Conservation (phyloP, 2,329 filamentous ascomycete genomes). For the Aspergillus amoenus region DNA sequence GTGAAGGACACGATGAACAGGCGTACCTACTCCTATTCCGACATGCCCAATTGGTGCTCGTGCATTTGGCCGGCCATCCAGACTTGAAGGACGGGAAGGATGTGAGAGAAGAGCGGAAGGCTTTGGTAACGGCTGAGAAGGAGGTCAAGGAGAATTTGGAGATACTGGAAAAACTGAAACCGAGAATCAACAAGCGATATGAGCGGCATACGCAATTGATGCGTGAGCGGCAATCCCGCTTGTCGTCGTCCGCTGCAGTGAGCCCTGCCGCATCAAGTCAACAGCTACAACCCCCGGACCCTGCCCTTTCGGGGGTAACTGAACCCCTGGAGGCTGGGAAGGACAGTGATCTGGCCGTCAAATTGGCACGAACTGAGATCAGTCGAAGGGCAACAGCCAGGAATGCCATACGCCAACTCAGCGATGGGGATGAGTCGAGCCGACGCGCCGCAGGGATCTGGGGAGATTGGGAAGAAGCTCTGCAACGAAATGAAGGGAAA, state of each 20-base stretch:
- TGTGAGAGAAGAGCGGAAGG: conserved; percentile 53
- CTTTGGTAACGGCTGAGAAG: conserved; percentile 57
- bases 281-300: conserved; percentile 46
- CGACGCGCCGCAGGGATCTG: conserved; percentile 55
- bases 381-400: conserved; percentile 63
- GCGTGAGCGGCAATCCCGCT: conserved; percentile 46
- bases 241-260: conserved; percentile 28
- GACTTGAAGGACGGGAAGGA: conserved; percentile 66
- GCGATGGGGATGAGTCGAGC: conserved; percentile 57
- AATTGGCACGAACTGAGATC: conserved; percentile 72
- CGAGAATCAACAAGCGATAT: conserved; percentile 70
- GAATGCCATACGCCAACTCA: conserved; percentile 56
- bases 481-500: conserved; percentile 31
- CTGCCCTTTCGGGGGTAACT: conserved; percentile 58
- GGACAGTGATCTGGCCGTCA: conserved; percentile 73
- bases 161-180: conserved; percentile 76
- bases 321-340: conserved; percentile 68
- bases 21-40: conserved; percentile 90
- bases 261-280: conserved; percentile 13
- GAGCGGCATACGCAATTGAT: conserved; percentile 63
- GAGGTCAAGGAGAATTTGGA: conserved; percentile 65
- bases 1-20: conserved; percentile 81
- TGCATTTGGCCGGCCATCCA: conserved; percentile 73
- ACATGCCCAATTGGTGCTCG: conserved; percentile 79
- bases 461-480: conserved; percentile 53